phyloP scores from a whole-genome alignment of 768 basidiomycete genomes.

The Collybia sp. region DNA sequence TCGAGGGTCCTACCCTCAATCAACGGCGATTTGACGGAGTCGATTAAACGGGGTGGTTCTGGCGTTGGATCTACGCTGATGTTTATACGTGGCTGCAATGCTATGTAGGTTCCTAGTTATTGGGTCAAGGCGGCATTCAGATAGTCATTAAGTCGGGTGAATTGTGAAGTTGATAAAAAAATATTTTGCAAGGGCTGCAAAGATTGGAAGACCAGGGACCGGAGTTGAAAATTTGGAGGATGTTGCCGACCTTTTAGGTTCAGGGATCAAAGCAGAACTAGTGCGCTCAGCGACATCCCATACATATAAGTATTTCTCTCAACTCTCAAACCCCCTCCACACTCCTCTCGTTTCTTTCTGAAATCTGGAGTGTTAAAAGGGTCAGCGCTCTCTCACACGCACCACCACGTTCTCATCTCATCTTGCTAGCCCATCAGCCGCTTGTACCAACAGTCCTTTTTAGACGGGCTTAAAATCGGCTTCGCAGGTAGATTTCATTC shows the following conservation, averaged over 20 bases:
- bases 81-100: too few relatives aligned
- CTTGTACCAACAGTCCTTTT: slow-evolving; percentile 82
- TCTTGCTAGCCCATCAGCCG: slow-evolving; percentile 38
- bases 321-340: slow-evolving; percentile 19
- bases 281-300: slow-evolving; percentile 36
- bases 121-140: not conserved
- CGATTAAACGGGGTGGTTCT: too few relatives aligned
- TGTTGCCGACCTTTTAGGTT: slow-evolving; percentile 42
- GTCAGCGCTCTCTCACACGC: slow-evolving; percentile 24
- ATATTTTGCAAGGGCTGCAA: slow-evolving; percentile 14
- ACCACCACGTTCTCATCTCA: slow-evolving; percentile 13
- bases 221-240: slow-evolving; percentile 49
- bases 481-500: slow-evolving; percentile 44
- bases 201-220: slow-evolving; percentile 26
- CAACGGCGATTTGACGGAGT: too few relatives aligned
- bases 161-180: slow-evolving; percentile 15
- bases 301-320: slow-evolving; percentile 30
- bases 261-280: slow-evolving; percentile 36
- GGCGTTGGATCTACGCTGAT: too few relatives aligned
- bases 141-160: slow-evolving; percentile 5
- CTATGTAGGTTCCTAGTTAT: not conserved
- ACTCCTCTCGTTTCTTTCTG: slow-evolving; percentile 26
- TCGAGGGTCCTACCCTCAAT: too few relatives aligned
- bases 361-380: slow-evolving; percentile 46
- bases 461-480: slow-evolving; percentile 76